Evolutionary conservation across 768 basidiomycete species (phyloP).

Genomic region (Russula ochroleuca): DNA sequence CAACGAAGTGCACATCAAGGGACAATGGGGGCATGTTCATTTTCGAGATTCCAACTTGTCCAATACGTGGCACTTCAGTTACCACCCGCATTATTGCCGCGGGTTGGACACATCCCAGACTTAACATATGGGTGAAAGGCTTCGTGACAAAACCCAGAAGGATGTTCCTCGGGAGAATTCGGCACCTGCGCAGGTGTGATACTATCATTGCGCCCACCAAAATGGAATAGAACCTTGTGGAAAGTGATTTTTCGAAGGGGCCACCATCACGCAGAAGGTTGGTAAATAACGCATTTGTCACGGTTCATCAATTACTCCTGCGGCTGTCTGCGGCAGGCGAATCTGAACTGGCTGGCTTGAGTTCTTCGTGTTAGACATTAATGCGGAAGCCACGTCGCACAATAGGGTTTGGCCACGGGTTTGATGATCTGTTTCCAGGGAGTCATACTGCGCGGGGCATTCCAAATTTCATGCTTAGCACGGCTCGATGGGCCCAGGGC

Average conservation of each 20-base stretch:
- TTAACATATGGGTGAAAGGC: neutral
- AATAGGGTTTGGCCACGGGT: neutral
- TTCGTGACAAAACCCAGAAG: neutral
- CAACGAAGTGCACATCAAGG: neutral
- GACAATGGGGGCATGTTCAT: neutral
- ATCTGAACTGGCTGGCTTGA: neutral
- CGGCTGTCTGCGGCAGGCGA: neutral
- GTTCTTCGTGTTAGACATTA: neutral
- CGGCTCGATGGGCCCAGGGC: neutral
- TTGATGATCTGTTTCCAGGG: neutral
- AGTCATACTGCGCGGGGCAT: neutral
- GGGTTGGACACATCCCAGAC: neutral
- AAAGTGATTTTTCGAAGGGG: neutral
- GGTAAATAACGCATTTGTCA: neutral
- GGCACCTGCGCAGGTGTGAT: neutral
- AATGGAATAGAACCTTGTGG: neutral
- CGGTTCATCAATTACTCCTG: neutral
- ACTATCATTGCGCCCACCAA: neutral
- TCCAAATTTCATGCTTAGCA: neutral
- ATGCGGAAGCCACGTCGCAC: constrained; percentile 10
- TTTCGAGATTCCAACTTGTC: neutral
- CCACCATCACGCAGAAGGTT: neutral
- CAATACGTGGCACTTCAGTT: constrained; percentile 4
- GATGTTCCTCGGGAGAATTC: neutral
- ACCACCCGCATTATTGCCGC: neutral